phyloP scores from a whole-genome alignment of 2,329 filamentous ascomycete species.

The Tolypocladium sp. region DNA sequence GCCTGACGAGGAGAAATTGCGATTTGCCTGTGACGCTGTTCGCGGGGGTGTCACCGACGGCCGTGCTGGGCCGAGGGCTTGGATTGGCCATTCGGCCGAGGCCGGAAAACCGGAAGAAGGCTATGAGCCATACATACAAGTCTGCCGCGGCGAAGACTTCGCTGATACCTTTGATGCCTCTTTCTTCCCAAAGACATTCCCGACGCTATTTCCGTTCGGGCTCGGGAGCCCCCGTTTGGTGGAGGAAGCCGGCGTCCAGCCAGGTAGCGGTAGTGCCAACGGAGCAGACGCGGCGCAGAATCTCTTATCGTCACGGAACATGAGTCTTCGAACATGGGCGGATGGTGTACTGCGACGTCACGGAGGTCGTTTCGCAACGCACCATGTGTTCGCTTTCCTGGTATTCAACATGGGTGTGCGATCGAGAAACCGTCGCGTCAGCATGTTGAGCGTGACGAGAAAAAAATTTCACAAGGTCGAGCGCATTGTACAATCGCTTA shows the following conservation, averaged over 20 bases:
- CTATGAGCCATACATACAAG: not conserved
- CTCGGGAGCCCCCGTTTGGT: no score
- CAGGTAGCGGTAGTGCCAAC: no score
- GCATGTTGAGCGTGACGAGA: not conserved
- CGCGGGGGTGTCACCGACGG: no score
- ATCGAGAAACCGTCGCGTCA: not conserved
- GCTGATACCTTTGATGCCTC: not conserved
- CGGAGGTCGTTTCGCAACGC: conserved; percentile 4
- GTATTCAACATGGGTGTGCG: conserved; percentile 6
- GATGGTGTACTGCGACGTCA: conserved; percentile 8
- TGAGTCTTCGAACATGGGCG: conserved; percentile 1
- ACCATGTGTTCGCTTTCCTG: conserved; percentile 5
- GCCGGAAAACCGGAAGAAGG: no score
- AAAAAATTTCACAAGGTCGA: not conserved
- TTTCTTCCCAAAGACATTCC: not conserved
- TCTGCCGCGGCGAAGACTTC: not conserved
- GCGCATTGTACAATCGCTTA: no score
- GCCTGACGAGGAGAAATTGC: no score
- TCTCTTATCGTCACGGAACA: not conserved
- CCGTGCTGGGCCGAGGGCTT: no score
- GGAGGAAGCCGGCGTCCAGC: no score
- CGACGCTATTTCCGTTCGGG: no score
- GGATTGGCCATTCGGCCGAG: no score
- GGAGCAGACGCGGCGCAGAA: not conserved
- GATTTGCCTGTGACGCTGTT: no score